Evolutionary conservation across 257 asterid genomes (phyloP), one percentile per base, ranked within the genome.

Genomic region (Salvia splendens): DNA sequence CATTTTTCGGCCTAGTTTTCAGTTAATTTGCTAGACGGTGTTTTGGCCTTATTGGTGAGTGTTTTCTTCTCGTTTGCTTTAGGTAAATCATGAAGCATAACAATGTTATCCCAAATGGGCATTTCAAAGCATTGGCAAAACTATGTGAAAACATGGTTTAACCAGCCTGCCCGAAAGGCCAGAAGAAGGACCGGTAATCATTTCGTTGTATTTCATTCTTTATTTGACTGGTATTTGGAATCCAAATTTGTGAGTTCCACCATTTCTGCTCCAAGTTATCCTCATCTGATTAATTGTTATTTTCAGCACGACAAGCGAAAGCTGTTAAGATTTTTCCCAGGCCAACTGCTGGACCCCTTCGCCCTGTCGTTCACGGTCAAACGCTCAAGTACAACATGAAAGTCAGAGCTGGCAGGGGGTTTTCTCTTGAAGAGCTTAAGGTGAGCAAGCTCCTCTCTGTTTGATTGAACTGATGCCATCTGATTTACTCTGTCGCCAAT

Each of bases 351-450:
- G 97, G 96, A 28, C 78, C 89, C 8, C 92, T 90, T 47, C 92
- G 92, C 11, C 92, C 97, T 2, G 43, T 88, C 71, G 97, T 88
- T 54, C 95, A 77, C 72, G 90, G 95, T 0, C 95, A 88, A 73
- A 91, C 95, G 6, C 75, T 83, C 52, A 91, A 91, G 83, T 91
- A 91, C 70, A 88, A 87, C 75, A 88, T 88, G 95, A 90, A 90
- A 75, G 86, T 88, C 53, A 80, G 96, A 76, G 87, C 97, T 69
- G 96, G 96, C 12, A 76, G 81, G 48, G 92, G 96, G 14, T 90
- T 90, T 72, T 81, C 96, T n/a, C 81, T 90, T 8, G 97, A 88
- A 75, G 97, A 90, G 78, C 86, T 90, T 8, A 87, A 90, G 88
- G 97, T 87, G 41, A 56, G 52, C 47, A 32, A 56, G 49, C 51